Base-by-base conservation (phyloP, 768 basidiomycete species). In the Gyrodon lividus region DNA sequence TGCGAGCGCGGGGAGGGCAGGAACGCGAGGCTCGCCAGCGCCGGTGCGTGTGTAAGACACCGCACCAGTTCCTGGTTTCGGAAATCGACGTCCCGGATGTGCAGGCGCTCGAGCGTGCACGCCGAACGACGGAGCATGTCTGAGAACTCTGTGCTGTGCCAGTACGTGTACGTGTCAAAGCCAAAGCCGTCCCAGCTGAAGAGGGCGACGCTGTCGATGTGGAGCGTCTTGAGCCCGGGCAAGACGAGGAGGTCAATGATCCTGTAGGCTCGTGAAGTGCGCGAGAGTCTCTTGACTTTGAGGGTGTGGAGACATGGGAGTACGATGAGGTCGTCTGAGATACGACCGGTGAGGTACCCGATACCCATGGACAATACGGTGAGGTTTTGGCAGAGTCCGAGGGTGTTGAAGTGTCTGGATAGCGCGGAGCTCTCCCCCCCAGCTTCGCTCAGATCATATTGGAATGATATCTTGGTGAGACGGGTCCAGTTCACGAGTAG, bases 361-460 rank as follows among this genome's bases (percentile, higher is more conserved):
- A 33, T 31, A 14, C 64, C 62, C 5, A 66, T 56, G 2, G 64
- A 66, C 19, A 64, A 60, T 17, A 58, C 56, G 0, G 48, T 45
- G 52, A 66, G 57, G 33, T 62, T 64, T 17, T 8, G 47, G 34
- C 64, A 66, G 5, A 37, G 39, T 0, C 30, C 48, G 43, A 66
- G 28, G 3, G 20, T 43, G 8, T 49, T 46, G 40, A 66, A 64
- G 33, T 66, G 52, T 3, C 59, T 61, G 0, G 61, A 44, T 4
- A 63, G 50, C 10, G 59, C 61, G 33, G 56, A 50, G 9, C 57
- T 59, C 42, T 60, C 59, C 14, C 64, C 64, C 2, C 64, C 53
- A n/a, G 63, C 50, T 48, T 66, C 64, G 13, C 64, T 57, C 2
- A 59, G 30, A 26, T 62, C 54, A 28, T 66, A 67, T 10, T 62